Conservation (phyloP, 495 filamentous ascomycete genomes). For the Cudoniella acicularis region DNA sequence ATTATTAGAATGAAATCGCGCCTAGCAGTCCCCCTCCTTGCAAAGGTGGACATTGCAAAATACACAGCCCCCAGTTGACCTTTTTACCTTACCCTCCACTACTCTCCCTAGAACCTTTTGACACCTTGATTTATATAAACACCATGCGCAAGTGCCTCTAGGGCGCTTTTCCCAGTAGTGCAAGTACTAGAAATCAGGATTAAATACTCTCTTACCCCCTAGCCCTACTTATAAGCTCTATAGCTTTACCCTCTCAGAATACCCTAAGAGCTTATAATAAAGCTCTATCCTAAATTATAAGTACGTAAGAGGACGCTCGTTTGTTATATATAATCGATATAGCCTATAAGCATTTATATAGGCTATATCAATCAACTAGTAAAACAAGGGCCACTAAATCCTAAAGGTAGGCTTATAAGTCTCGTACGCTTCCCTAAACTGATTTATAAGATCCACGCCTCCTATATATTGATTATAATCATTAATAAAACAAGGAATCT, state of each 20-base stretch:
- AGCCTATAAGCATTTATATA: conserved; percentile 3
- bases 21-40: background rate
- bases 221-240: background rate
- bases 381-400: too few species aligned
- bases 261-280: too few species aligned
- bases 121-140: background rate
- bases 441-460: too few species aligned
- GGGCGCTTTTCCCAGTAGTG: background rate
- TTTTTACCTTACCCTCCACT: background rate
- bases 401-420: too few species aligned
- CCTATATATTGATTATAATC: too few species aligned
- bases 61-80: background rate
- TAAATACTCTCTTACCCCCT: background rate
- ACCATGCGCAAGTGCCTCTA: background rate
- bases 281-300: background rate
- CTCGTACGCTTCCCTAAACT: too few species aligned
- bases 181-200: too few species aligned
- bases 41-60: background rate
- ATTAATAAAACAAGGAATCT: too few species aligned
- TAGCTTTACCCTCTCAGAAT: background rate
- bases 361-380: conserved; percentile 25
- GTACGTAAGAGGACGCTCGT: background rate
- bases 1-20: background rate
- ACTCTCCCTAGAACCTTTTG: too few species aligned
- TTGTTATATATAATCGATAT: background rate